Percentiles rank a stretch among this genome's conserved stretches.
Conservation (phyloP, 805 yeast species). For the Torulaspora indica region DNA sequence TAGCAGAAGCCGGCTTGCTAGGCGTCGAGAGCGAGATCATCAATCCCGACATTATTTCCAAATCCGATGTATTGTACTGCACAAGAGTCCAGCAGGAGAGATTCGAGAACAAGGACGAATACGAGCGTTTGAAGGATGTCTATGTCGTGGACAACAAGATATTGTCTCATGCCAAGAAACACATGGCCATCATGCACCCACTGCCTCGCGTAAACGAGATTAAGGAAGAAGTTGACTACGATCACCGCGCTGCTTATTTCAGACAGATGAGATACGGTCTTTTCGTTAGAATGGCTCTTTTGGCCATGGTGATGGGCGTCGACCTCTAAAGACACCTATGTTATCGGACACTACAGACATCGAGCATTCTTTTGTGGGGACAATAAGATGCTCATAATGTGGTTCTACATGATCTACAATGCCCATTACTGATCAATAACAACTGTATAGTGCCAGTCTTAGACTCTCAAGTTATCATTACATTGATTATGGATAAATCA, state of each 20-base stretch:
- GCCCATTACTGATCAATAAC: neutral
- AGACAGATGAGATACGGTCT: constrained; percentile 99
- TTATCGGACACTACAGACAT: neutral
- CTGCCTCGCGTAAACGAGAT: constrained; percentile 96
- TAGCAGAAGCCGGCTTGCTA: constrained; percentile 63
- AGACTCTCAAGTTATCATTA: neutral
- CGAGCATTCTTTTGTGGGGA: constrained; percentile 18
- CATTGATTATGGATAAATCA: neutral
- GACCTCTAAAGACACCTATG: constrained; percentile 47
- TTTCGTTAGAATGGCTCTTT: constrained; percentile 96
- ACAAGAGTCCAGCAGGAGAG: constrained; percentile 98
- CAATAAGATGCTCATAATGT: constrained; percentile 8
- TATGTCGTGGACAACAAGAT: constrained; percentile 91
- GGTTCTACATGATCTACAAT: neutral
- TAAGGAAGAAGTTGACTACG: constrained; percentile 97
- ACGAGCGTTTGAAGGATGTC: constrained; percentile 82
- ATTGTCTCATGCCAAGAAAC: constrained; percentile 88
- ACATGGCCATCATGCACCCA: constrained; percentile 99
- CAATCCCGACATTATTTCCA: constrained; percentile 79
- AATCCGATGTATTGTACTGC: constrained; percentile 93
- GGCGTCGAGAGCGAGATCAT: constrained; percentile 69
- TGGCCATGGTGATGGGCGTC: constrained; percentile 97
- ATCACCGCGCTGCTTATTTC: constrained; percentile 98
- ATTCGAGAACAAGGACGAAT: constrained; percentile 69
- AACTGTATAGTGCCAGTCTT: neutral